A percentile compares a stretch with the other conserved stretches of the same genome.
phyloP scores from a whole-genome alignment of 306 rosid species.

The Glycine tomentella region DNA sequence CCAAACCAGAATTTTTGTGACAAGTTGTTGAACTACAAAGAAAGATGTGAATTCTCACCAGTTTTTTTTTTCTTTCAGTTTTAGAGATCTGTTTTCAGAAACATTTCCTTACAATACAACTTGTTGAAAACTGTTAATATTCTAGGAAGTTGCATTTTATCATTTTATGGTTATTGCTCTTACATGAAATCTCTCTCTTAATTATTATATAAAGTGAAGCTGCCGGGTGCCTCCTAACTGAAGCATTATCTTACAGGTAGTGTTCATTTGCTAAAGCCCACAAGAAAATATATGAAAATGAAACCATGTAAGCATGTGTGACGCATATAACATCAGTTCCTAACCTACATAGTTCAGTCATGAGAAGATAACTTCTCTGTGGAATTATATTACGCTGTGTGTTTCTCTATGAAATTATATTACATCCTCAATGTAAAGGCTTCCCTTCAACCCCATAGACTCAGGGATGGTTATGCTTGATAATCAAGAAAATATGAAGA shows the following conservation, averaged over 20 bases:
- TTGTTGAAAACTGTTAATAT: too few species aligned
- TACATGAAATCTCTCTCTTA: neutral
- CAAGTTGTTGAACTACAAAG: too few species aligned
- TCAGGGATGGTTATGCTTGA: constrained; percentile 14
- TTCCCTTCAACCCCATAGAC: neutral
- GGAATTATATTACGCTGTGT: constrained; percentile 4
- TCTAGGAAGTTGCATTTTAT: too few species aligned
- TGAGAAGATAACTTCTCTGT: neutral
- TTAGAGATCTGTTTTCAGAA: too few species aligned
- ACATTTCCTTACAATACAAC: too few species aligned
- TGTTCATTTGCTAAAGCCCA: neutral
- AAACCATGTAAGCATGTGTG: neutral
- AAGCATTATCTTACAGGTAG: neutral
- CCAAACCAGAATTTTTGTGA: too few species aligned
- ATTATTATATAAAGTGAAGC: neutral
- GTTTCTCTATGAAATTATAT: neutral
- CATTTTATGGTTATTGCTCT: neutral
- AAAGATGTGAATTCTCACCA: neutral
- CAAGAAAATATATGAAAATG: neutral
- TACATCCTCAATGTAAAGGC: constrained; percentile 20
- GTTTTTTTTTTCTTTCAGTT: too few species aligned
- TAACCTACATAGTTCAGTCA: neutral
- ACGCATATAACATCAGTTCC: constrained; percentile 7
- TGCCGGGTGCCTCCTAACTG: neutral
- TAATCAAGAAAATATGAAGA: constrained; percentile 13